phyloP scores from a whole-genome alignment of 306 rosid genomes.

The Canavalia gladiata region DNA sequence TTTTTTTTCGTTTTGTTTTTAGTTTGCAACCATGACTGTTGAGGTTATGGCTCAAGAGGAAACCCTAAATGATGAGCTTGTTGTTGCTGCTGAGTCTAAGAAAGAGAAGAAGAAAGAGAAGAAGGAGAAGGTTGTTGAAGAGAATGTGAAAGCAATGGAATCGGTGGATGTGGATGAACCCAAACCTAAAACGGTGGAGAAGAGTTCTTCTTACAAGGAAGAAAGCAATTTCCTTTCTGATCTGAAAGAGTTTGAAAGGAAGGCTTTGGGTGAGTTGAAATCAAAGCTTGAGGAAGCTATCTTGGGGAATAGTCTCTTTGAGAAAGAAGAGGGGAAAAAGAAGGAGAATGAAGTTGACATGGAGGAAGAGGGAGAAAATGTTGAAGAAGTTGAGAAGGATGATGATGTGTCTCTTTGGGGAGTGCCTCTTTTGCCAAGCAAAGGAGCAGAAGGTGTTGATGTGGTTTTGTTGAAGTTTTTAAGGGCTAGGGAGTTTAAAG shows the following conservation, averaged over 20 bases:
- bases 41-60: slow-evolving; percentile 49
- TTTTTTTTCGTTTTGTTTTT: background rate
- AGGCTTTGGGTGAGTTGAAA: slow-evolving; percentile 54
- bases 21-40: slow-evolving; percentile 49
- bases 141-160: slow-evolving; percentile 2
- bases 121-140: slow-evolving; percentile 35
- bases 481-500: slow-evolving; percentile 64
- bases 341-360: background rate
- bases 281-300: slow-evolving; percentile 62
- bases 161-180: slow-evolving; percentile 21
- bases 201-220: slow-evolving; percentile 58
- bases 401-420: slow-evolving; percentile 58
- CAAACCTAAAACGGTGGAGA: slow-evolving; percentile 41
- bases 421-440: slow-evolving; percentile 56
- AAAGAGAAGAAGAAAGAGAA: background rate
- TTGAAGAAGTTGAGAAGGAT: slow-evolving; percentile 22
- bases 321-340: slow-evolving; percentile 45
- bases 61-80: slow-evolving; percentile 44
- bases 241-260: slow-evolving; percentile 58
- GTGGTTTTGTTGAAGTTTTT: slow-evolving; percentile 59
- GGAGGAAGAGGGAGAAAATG: slow-evolving; percentile 41
- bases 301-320: slow-evolving; percentile 42
- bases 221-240: slow-evolving; percentile 63
- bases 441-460: slow-evolving; percentile 52
- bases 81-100: slow-evolving; percentile 10